Evolutionary conservation across 495 filamentous ascomycete genomes (phyloP), one percentile per base, ranked within the genome.

Genomic region (Cercophora sp.): DNA sequence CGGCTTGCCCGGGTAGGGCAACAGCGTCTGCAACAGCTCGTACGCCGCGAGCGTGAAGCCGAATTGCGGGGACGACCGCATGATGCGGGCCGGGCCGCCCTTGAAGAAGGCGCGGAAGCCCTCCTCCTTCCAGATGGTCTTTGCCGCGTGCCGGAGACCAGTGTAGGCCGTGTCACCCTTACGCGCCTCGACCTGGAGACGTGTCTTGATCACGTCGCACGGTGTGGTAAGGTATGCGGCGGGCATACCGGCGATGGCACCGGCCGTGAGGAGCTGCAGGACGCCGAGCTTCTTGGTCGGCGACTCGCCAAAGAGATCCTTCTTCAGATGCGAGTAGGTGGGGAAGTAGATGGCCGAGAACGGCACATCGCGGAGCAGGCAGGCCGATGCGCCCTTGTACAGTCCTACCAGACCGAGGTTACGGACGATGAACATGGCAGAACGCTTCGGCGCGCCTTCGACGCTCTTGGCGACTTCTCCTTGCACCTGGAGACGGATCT

Each of bases 301-400:
- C 9, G 84, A 81, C 70, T 98, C 93, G 69, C 93, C 93, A 61
- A 97, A 97, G 64, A 87, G 77, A 70, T 96, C 93, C 60, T 82
- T 79, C 77, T 98, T 98, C 46, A 98, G 73, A 67, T 98, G 93
- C 54, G 82, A 85, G 73, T 98, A 98, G 18, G 89, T 88, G 8
- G 94, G 92, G 83, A 98, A 98, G 75, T 98, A 98, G 64, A 98
- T 98, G 52, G 89, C 91, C 37, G 91, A 96, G 77, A 98, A 98
- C 2, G 93, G 93, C 4, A 96, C 88, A 66, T 97, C 93, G 51
- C 93, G 91, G 18, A 97, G 82, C 57, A 98, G 75, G 69, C 93
- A 98, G 9, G 94, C 93, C 35, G 83, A 90, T n/a, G 94, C 93
- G 42, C 93, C 94, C 77, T 94, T 97, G 78, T 98, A 98, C 55